Base-by-base conservation (phyloP, 1,139 yeast genomes). In the Yamadazyma friedrichii region DNA sequence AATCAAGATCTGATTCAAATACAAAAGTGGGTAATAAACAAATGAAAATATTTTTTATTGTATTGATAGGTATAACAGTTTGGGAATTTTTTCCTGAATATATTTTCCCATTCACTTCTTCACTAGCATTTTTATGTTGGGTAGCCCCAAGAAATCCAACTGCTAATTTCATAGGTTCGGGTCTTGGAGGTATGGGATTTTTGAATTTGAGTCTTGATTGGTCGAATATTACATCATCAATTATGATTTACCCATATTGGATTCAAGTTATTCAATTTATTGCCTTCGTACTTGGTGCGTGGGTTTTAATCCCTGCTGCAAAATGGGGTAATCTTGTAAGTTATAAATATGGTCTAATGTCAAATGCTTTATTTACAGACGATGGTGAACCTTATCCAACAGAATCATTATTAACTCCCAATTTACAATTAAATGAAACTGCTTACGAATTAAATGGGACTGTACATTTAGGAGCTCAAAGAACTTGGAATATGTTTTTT, bases 401-500 rank as follows among this genome's bases (percentile, higher is more conserved):
- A 1, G 36, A 40, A 4, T 52, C 61, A 31, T 51, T 70, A 13
- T 50, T 70, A 30, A 67, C 70, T 2, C 40, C 53, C 1, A 65
- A 65, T 31, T 52, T 61, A 32, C 53, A 45, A 32, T 59, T 68
- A 40, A 70, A 71, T 41, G 47, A 48, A 20, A 68, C 74, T 1
- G 74, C 74, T 1, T 71, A 67, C 48, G 60, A 56, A 17, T 31
- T 48, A 2, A 56, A 56, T 38, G 76, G 76, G 0, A 71, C 73
- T 2, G 64, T 67, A 29, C 47, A 62, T 36, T 44, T 59, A 24
- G 78, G 78, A 0, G 65, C 74, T 5, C 78, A 73, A 51, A 57
- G 76, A 40, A 67, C 70, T 1, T 70, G 78, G 74, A 70, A 70
- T 46, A 70, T 71, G 54, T 73, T 74, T 44, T 74, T 74, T 45